Conservation (phyloP, 2,329 filamentous ascomycete species). For the Macrophomina pseudophaseolina region DNA sequence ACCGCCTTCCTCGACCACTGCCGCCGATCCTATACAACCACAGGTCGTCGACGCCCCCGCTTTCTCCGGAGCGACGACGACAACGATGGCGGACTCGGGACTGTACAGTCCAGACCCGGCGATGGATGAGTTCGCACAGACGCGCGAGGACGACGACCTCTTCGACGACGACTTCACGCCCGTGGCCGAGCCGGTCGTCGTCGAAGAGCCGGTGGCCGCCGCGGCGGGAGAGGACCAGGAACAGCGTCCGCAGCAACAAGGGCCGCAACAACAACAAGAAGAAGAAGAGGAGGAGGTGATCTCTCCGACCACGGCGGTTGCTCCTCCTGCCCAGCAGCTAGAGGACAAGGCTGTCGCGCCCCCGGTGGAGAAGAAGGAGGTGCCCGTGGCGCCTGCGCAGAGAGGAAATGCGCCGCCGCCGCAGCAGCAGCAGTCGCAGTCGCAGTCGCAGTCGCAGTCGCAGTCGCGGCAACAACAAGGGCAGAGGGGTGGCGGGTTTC, state of each 20-base stretch:
- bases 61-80: not conserved
- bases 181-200: slow-evolving; percentile 49
- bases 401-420: not conserved
- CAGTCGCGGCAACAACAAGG: slow-evolving; percentile 30
- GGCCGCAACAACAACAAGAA: not conserved
- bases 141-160: slow-evolving; percentile 56
- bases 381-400: not conserved
- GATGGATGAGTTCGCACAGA: slow-evolving; percentile 55
- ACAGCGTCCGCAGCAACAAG: not conserved
- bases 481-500: slow-evolving; percentile 32
- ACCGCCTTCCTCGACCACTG: not conserved
- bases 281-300: not conserved
- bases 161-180: slow-evolving; percentile 59
- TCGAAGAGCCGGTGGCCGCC: slow-evolving; percentile 27
- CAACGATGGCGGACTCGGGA: not conserved
- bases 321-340: too few species aligned
- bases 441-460: slow-evolving; percentile 27
- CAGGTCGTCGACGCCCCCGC: not conserved
- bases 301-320: too few species aligned
- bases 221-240: not conserved
- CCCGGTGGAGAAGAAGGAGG: not conserved
- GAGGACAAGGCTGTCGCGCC: too few species aligned
- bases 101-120: slow-evolving; percentile 24
- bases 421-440: not conserved
- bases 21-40: not conserved